Evolutionary conservation across 2,329 filamentous ascomycete genomes (phyloP).

Genomic region (Byssochlamys sp.): DNA sequence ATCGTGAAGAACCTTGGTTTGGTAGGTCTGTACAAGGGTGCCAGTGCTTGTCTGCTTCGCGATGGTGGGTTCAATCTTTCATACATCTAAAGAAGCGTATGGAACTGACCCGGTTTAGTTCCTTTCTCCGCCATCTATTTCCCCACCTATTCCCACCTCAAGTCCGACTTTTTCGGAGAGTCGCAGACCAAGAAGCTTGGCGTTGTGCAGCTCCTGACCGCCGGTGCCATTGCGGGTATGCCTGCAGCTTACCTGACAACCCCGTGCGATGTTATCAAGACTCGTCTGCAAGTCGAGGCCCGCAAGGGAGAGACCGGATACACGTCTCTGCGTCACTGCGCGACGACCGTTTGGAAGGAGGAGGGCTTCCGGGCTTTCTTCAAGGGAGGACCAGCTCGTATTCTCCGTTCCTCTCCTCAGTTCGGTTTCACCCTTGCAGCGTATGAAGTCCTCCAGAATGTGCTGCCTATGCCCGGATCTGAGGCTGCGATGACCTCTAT

Average conservation of each 20-base stretch:
- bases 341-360: conserved; percentile 71
- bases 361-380: conserved; percentile 96
- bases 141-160: conserved; percentile 89
- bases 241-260: conserved; percentile 90
- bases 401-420: conserved; percentile 87
- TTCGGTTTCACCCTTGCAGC: conserved; percentile 95
- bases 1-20: conserved; percentile 92
- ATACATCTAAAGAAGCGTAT: conserved; percentile 12
- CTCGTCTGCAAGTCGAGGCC: conserved; percentile 89
- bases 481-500: conserved; percentile 39
- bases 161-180: conserved; percentile 89
- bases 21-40: conserved; percentile 91
- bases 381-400: conserved; percentile 93
- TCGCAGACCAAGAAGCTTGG: conserved; percentile 76
- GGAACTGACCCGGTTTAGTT: conserved; percentile 38
- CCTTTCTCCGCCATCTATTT: conserved; percentile 99
- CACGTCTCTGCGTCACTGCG: conserved; percentile 76
- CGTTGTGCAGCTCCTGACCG: conserved; percentile 79
- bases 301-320: conserved; percentile 88
- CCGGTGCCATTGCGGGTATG: conserved; percentile 90
- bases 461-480: conserved; percentile 66
- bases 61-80: conserved; percentile 45
- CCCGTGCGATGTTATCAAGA: conserved; percentile 98
- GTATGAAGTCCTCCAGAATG: conserved; percentile 79
- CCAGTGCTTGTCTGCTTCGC: conserved; percentile 82